Base-by-base conservation (phyloP, 2,329 filamentous ascomycete species). In the Polytolypa hystricis region DNA sequence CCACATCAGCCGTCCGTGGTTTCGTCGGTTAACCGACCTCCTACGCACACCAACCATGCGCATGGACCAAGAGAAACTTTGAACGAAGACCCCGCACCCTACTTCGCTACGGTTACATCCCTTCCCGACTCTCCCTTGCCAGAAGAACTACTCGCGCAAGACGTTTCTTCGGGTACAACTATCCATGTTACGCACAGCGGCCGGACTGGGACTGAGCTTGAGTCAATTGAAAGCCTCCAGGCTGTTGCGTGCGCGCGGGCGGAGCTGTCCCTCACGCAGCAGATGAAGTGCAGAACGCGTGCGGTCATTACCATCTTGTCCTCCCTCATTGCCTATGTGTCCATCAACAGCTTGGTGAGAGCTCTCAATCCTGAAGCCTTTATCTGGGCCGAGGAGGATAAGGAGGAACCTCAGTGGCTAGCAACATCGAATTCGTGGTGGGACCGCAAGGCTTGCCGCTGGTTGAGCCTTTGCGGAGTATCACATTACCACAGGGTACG, bases 391-490 rank as follows among this genome's bases (percentile, higher is more conserved):
- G 73, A 74, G 34, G 77, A 79, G 57, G 69, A 71, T 33, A 62
- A 66, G 35, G 74, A 78, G 46, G 79, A 84, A 53, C 62, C 64
- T 40, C 63, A 60, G 46, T 89, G 82, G 82, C 74, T 87, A 32
- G 67, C 73, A 30, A 79, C 73, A 12, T 84, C 81, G 10, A 75
- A 75, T 25, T 79, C 78, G 50, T 87, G 80, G 72, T 57, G 79
- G 41, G 82, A 87, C 56, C 71, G 81, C 20, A 84, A 84, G 52
- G 66, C 76, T 5, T 93, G 86, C 55, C 74, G 76, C 30, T 93
- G 81, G 80, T 62, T 93, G 28, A 72, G 81, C 21, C 57, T 93
- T 18, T 94, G 86, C 54, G 85, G 84, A 16, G 56, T 84, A n/a
- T 67, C 80, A 35, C 84, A 93, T 53, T 64, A 87, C 46, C 69